These are phyloP conservation scores for Yamadazyma kanchanaburiensis DNA, from an alignment of 1,139 yeast genomes.

Conservation along the genomic window DNA sequence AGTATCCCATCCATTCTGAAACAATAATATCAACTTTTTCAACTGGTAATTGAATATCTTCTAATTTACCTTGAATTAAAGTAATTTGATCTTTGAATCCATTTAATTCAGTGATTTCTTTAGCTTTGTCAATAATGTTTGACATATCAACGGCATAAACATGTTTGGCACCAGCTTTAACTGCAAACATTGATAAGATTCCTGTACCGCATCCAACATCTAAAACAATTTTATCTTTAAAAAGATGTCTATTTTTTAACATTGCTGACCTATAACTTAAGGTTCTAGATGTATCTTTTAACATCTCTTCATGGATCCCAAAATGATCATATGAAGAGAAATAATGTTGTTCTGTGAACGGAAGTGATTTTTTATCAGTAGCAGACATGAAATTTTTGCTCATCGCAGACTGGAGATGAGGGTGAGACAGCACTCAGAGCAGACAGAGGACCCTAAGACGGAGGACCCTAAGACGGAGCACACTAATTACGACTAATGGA, in stretches of 20 bases:
- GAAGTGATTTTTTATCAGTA: slow-evolving; percentile 51
- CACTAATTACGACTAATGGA: no score
- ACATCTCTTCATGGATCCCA: slow-evolving; percentile 98
- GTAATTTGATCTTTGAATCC: slow-evolving; percentile 89
- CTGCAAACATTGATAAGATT: slow-evolving; percentile 97
- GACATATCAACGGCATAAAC: slow-evolving; percentile 98
- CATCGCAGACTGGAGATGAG: slow-evolving; percentile 22
- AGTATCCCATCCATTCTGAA: slow-evolving; percentile 99
- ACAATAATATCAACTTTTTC: slow-evolving; percentile 87
- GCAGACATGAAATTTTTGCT: slow-evolving; percentile 27
- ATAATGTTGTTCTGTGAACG: slow-evolving; percentile 83
- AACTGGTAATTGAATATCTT: slow-evolving; percentile 83
- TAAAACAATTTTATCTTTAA: slow-evolving; percentile 90
- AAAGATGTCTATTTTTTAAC: slow-evolving; percentile 82
- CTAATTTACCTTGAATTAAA: slow-evolving; percentile 87
- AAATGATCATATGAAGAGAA: slow-evolving; percentile 94
- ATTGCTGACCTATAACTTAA: slow-evolving; percentile 90
- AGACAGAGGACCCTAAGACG: no score
- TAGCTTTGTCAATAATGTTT: slow-evolving; percentile 91
- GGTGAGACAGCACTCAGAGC: no score
- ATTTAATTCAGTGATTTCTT: slow-evolving; percentile 76
- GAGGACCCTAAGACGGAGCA: no score
- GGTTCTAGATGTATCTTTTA: slow-evolving; percentile 92
- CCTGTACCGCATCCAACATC: slow-evolving; percentile 99
- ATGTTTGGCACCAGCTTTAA: slow-evolving; percentile 94